Conservation (phyloP, 2,329 filamentous ascomycete species). For the Neonectria neomacrospora region DNA sequence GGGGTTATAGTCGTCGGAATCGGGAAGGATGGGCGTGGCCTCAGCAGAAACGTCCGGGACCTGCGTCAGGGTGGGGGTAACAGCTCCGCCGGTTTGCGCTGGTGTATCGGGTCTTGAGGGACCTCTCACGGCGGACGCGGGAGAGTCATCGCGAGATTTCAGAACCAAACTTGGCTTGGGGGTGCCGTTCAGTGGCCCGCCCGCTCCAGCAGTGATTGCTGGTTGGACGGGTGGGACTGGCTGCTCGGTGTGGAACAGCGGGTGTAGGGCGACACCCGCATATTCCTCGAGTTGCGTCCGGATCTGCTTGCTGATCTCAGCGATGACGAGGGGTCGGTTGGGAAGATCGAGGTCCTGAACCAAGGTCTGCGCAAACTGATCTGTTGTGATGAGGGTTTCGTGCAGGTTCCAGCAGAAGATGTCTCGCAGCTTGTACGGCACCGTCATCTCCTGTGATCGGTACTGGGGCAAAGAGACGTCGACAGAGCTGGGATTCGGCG, state of each 20-base stretch:
- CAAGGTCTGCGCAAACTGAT: conserved; percentile 91
- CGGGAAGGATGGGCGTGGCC: conserved; percentile 69
- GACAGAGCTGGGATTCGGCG: conserved; percentile 69
- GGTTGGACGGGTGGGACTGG: conserved; percentile 44
- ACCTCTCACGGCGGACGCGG: conserved; percentile 49
- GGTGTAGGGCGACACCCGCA: conserved; percentile 91
- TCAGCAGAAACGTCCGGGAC: conserved; percentile 72
- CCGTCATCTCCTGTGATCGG: conserved; percentile 79
- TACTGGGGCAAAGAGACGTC: conserved; percentile 83
- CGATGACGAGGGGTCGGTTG: conserved; percentile 73
- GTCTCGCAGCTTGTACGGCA: conserved; percentile 89
- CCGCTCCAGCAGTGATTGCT: conserved; percentile 29
- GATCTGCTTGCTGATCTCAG: conserved; percentile 92
- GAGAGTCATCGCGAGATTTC: conserved; percentile 54
- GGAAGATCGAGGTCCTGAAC: conserved; percentile 95
- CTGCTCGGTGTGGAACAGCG: conserved; percentile 79
- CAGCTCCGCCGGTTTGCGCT: conserved; percentile 60
- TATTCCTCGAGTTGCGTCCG: conserved; percentile 96
- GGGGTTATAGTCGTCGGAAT: conserved; percentile 82
- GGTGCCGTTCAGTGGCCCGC: conserved; percentile 38
- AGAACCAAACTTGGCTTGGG: conserved; percentile 45
- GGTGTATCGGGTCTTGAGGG: conserved; percentile 68
- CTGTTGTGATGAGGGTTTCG: conserved; percentile 91
- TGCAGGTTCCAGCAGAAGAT: conserved; percentile 99
- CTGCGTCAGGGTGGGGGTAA: conserved; percentile 60